Conservation (phyloP, 2,329 filamentous ascomycete species). For the Colletotrichum musae region DNA sequence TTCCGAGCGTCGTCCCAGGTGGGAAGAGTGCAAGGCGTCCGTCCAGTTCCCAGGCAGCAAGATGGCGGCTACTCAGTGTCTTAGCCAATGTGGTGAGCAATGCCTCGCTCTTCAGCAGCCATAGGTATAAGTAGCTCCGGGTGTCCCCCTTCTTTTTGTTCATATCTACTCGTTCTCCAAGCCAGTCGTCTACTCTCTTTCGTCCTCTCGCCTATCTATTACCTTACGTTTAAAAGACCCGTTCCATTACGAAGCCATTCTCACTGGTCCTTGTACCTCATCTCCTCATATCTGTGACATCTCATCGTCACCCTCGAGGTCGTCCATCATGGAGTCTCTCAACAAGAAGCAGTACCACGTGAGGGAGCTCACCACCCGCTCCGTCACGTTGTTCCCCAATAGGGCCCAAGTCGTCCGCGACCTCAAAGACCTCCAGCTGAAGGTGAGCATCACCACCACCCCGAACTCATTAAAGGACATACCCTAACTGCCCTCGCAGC, state of each 20-base stretch:
- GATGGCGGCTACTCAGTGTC: not conserved
- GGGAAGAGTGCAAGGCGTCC: not conserved
- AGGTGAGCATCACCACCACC: slow-evolving; percentile 48
- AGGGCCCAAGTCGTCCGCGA: slow-evolving; percentile 74
- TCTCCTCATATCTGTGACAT: not conserved
- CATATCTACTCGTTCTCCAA: not conserved
- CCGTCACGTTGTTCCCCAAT: slow-evolving; percentile 74
- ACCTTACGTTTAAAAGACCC: not conserved
- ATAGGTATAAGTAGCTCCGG: not conserved
- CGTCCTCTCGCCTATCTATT: not conserved
- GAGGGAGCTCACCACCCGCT: slow-evolving; percentile 70
- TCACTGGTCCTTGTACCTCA: not conserved
- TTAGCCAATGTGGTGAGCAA: not conserved
- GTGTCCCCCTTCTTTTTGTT: not conserved
- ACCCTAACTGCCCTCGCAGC: slow-evolving; percentile 61
- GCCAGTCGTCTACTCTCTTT: not conserved
- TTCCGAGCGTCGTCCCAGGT: not conserved
- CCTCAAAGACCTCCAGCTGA: slow-evolving; percentile 67
- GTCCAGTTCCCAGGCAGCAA: not conserved
- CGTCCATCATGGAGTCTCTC: slow-evolving; percentile 53
- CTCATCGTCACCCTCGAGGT: too few relatives aligned
- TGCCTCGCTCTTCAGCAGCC: not conserved
- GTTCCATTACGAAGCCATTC: not conserved
- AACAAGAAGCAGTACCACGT: slow-evolving; percentile 67
- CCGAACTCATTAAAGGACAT: slow-evolving; percentile 65